Conservation (phyloP, 1,284 basidiomycete genomes). For the Rugosomyces carneus region DNA sequence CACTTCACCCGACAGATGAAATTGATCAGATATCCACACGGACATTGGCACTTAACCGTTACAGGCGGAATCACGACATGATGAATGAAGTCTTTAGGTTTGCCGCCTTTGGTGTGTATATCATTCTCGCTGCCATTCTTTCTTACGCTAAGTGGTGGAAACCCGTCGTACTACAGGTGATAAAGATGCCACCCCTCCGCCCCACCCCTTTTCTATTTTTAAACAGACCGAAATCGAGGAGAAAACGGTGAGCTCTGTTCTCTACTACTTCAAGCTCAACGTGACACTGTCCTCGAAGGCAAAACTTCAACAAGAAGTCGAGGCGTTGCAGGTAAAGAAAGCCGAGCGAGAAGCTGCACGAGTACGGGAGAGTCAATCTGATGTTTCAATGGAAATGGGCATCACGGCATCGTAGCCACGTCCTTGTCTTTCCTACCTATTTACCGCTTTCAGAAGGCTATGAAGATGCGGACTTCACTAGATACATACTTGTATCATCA, state of each 20-base stretch:
- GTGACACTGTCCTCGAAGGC: slow-evolving; percentile 26
- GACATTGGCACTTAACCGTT: slow-evolving; percentile 63
- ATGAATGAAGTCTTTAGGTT: slow-evolving; percentile 75
- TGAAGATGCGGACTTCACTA: too few relatives aligned
- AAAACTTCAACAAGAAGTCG: slow-evolving; percentile 44
- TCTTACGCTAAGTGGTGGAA: slow-evolving; percentile 3
- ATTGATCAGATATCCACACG: slow-evolving; percentile 65
- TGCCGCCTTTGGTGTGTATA: slow-evolving; percentile 55
- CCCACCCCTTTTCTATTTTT: slow-evolving; percentile 54
- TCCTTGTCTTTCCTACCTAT: background rate
- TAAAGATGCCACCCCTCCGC: slow-evolving; percentile 32
- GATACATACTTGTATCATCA: too few relatives aligned
- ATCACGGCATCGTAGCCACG: slow-evolving; percentile 16
- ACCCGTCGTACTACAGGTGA: slow-evolving; percentile 33
- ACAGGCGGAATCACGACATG: slow-evolving; percentile 72
- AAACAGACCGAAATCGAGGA: slow-evolving; percentile 52
- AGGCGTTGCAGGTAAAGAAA: slow-evolving; percentile 34
- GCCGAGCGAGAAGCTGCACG: slow-evolving; percentile 27
- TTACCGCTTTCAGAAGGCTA: too few relatives aligned
- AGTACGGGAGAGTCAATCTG: slow-evolving; percentile 17
- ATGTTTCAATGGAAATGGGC: slow-evolving; percentile 28
- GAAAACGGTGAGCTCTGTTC: slow-evolving; percentile 42
- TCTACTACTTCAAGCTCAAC: background rate
- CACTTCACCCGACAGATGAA: slow-evolving; percentile 43
- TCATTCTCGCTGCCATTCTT: background rate